These are phyloP conservation scores for Tetracladium maxilliforme DNA, from an alignment of 2,329 filamentous ascomycete genomes.

Conservation along the genomic window DNA sequence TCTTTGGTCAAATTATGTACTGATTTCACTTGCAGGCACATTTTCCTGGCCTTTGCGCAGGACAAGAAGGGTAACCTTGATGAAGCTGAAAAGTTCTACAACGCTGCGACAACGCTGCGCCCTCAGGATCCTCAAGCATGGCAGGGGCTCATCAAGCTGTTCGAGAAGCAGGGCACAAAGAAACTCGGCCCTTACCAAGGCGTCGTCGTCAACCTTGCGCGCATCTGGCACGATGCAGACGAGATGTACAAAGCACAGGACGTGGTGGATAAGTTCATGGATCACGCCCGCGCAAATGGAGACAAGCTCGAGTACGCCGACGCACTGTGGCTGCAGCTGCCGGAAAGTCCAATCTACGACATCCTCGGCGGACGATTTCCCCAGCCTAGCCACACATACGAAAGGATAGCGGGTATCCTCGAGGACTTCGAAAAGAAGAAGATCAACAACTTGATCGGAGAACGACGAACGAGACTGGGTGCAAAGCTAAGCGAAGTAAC, in stretches of 20 bases:
- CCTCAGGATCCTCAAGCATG: slow-evolving; percentile 70
- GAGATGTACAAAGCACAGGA: slow-evolving; percentile 49
- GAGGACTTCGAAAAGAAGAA: slow-evolving; percentile 78
- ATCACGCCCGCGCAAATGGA: slow-evolving; percentile 59
- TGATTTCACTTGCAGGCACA: slow-evolving; percentile 32
- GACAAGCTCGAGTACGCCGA: slow-evolving; percentile 59
- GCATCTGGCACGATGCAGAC: slow-evolving; percentile 55
- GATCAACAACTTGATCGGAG: slow-evolving; percentile 81
- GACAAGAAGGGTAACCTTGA: slow-evolving; percentile 61
- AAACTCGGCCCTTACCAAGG: slow-evolving; percentile 62
- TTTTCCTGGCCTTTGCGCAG: slow-evolving; percentile 77
- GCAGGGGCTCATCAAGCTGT: slow-evolving; percentile 79
- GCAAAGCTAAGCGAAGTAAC: slow-evolving; percentile 75
- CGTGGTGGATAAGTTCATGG: slow-evolving; percentile 66
- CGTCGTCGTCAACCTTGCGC: slow-evolving; percentile 58
- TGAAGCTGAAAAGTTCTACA: slow-evolving; percentile 66
- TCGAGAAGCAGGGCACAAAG: slow-evolving; percentile 58
- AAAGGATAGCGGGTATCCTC: slow-evolving; percentile 66
- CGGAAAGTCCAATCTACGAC: slow-evolving; percentile 65
- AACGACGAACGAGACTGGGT: slow-evolving; percentile 75
- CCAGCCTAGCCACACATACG: slow-evolving; percentile 67
- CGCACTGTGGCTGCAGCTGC: slow-evolving; percentile 63
- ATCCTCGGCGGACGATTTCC: slow-evolving; percentile 74
- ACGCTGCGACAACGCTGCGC: slow-evolving; percentile 55
- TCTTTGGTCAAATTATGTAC: slow-evolving; percentile 1